phyloP scores from a whole-genome alignment of 108 stramenopile species.

The Cyclotella cryptica region DNA sequence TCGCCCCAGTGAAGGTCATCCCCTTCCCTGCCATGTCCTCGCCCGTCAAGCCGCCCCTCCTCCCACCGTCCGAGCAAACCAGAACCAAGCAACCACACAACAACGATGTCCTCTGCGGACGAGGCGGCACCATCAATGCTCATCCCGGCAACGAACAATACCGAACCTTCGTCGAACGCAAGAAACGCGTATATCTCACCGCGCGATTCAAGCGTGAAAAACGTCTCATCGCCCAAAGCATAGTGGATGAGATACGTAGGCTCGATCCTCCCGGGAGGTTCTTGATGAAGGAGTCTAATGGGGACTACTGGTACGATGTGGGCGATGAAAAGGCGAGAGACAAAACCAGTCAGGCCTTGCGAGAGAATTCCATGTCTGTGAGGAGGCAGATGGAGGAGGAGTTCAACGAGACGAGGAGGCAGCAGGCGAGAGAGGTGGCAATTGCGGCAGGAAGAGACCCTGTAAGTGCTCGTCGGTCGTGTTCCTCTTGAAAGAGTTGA shows the following conservation, averaged over 20 bases:
- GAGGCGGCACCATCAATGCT: conserved; percentile 54
- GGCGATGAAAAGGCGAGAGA: conserved; percentile 87
- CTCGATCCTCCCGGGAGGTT: conserved; percentile 88
- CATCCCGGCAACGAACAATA: conserved; percentile 62
- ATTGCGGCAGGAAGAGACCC: conserved; percentile 43
- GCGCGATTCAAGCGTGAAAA: conserved; percentile 69
- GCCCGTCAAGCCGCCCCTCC: conserved; percentile 4
- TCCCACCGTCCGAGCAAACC: conserved; percentile 12
- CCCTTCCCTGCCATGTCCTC: neutral
- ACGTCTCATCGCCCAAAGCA: conserved; percentile 66
- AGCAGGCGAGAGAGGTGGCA: conserved; percentile 36
- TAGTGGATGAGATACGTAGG: conserved; percentile 68
- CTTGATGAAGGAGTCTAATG: conserved; percentile 62
- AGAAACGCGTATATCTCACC: conserved; percentile 67
- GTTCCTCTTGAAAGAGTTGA: conserved; percentile 11
- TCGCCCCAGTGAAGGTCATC: neutral
- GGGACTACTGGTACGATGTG: conserved; percentile 76
- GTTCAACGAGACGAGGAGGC: conserved; percentile 32
- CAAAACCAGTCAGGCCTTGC: conserved; percentile 49
- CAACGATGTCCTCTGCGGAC: conserved; percentile 60
- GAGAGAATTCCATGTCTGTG: conserved; percentile 45
- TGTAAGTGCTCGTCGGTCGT: conserved; percentile 19
- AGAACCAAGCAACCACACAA: conserved; percentile 48
- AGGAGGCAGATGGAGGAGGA: conserved; percentile 51
- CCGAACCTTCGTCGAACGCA: conserved; percentile 73